Base-by-base conservation (phyloP, 2,329 filamentous ascomycete species). In the Neofusicoccum sp. region DNA sequence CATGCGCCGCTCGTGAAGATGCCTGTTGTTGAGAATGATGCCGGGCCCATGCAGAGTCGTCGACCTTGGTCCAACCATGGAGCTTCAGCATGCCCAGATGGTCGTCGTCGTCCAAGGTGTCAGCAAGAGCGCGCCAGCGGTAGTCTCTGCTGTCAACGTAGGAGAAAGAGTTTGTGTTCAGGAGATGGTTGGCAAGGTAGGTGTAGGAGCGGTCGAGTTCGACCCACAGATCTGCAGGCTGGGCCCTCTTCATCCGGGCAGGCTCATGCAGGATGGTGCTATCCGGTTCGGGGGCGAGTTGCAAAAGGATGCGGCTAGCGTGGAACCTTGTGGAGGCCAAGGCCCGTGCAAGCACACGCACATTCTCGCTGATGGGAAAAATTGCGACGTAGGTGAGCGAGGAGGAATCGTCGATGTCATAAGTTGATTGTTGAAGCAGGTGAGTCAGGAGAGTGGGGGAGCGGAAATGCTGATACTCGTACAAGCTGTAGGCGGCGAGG, bases 391-490 rank as follows among this genome's bases (percentile, higher is more conserved):
- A 90, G 59, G 75, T 74, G 62, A 84, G 79, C 1, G 75, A 76
- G 12, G 76, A 74, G 45, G 87, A 20, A 31, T 14, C 28, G 34
- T 24, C 16, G 11, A 26, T 26, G 9, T 49, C 57, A 44, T 33
- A 33, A 8, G 28, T 41, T 4, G 28, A 14, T 12, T 31, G 7
- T 11, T 40, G 24, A n/a, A 60, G 57, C 9, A 60, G 38, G 36
- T 51, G 44, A 11, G 16, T 33, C 28, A 90, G 75, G 60, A 89
- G 79, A 12, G 86, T 86, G 0, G 86, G 87, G 6, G 88, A 82
- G 1, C 80, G 78, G 45, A 85, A 85, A 36, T 86, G 78, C 68
- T 88, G 90, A 73, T 87, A 91, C 67, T 91, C 86, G 70, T 90
- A 89, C 3, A 84, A 86, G 48, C 82, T 82, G 74, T 90, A 93